phyloP scores from a whole-genome alignment of 1,284 basidiomycete species.

The Cutaneotrichosporon mucoides region DNA sequence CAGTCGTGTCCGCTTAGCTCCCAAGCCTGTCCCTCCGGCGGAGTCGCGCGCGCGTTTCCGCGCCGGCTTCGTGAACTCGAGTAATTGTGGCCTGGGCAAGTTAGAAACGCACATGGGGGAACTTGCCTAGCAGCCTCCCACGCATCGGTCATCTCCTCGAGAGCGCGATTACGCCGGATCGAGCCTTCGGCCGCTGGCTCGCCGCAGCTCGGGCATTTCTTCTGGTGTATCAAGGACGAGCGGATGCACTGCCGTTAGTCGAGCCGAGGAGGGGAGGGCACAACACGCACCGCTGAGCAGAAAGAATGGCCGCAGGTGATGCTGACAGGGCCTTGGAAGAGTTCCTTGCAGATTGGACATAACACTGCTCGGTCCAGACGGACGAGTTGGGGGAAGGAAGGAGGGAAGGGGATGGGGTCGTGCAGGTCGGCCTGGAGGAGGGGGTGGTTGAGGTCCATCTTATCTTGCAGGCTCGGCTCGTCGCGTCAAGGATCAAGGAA shows the following conservation, averaged over 20 bases:
- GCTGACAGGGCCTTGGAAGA: constrained; percentile 38
- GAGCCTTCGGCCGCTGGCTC: constrained; percentile 34
- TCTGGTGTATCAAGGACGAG: constrained; percentile 30
- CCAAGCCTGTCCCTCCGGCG: neutral
- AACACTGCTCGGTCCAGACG: constrained; percentile 37
- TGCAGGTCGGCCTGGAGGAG: constrained; percentile 26
- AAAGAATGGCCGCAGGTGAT: constrained; percentile 48
- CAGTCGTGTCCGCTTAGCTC: neutral
- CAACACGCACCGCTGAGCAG: constrained; percentile 43
- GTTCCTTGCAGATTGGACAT: constrained; percentile 46
- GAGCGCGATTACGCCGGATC: constrained; percentile 40
- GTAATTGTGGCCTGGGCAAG: constrained; percentile 15
- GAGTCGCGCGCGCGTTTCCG: constrained; percentile 5
- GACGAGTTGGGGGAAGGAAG: constrained; percentile 26
- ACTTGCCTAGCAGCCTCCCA: constrained; percentile 44
- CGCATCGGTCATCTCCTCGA: constrained; percentile 45
- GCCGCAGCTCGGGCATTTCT: constrained; percentile 39
- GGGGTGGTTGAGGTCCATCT: constrained; percentile 40
- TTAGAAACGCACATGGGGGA: neutral
- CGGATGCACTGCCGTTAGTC: constrained; percentile 36
- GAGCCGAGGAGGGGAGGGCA: neutral
- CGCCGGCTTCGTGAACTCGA: constrained; percentile 10
- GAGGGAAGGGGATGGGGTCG: constrained; percentile 38
- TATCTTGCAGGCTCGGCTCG: neutral
- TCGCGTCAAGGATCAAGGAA: too few species aligned